phyloP scores from a whole-genome alignment of 2,329 filamentous ascomycete species.

The Fusarium sp. region DNA sequence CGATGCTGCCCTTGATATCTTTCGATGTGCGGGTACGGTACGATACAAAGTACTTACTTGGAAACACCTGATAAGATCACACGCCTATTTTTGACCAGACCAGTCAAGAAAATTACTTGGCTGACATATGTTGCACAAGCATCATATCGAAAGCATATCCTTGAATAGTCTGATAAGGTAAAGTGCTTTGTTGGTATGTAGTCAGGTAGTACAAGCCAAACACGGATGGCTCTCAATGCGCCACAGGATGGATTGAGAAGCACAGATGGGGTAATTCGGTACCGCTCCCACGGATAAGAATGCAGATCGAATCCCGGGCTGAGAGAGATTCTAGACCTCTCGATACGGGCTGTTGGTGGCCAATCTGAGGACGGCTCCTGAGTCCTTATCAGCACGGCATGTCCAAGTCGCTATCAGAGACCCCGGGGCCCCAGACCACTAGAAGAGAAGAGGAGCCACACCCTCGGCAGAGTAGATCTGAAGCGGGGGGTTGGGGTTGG shows the following conservation, averaged over 20 bases:
- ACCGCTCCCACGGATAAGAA: constrained; percentile 18
- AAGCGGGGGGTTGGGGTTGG: too few relatives aligned
- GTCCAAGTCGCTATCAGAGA: constrained; percentile 23
- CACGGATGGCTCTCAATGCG: background rate
- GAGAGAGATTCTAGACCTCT: constrained; percentile 8
- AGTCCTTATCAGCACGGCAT: constrained; percentile 28
- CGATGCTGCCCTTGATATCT: background rate
- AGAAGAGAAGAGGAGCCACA: constrained; percentile 21
- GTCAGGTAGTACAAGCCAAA: background rate
- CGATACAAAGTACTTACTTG: too few relatives aligned
- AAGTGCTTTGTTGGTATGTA: background rate
- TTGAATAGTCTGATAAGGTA: constrained; percentile 6
- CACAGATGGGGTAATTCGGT: constrained; percentile 22
- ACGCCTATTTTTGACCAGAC: too few relatives aligned
- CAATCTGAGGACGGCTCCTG: constrained; percentile 25
- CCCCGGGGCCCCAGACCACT: constrained; percentile 25
- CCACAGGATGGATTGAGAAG: constrained; percentile 10
- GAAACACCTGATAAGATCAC: too few relatives aligned
- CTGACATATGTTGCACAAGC: background rate
- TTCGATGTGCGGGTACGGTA: too few relatives aligned
- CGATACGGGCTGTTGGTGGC: constrained; percentile 4
- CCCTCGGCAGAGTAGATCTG: constrained; percentile 28
- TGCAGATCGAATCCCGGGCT: constrained; percentile 10
- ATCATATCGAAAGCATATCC: background rate
- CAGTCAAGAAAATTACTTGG: background rate